Evolutionary conservation across 768 basidiomycete species (phyloP).

Genomic region (Butyriboletus loyo): DNA sequence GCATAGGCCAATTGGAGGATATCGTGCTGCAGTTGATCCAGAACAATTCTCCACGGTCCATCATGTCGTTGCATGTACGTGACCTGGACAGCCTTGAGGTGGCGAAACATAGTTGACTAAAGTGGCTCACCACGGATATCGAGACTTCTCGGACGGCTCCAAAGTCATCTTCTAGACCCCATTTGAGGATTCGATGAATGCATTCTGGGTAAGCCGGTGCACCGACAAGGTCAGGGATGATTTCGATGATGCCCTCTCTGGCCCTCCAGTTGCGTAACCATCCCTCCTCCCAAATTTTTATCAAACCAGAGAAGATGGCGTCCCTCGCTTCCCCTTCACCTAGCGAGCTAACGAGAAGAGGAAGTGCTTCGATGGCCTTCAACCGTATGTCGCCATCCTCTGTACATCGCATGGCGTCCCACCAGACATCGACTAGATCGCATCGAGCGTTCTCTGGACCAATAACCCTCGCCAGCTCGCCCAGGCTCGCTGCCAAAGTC

Average conservation of each 20-base stretch:
- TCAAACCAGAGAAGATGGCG: slow-evolving; percentile 43
- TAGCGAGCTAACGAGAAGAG: slow-evolving; percentile 54
- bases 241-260: slow-evolving; percentile 63
- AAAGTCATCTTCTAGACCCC: slow-evolving; percentile 70
- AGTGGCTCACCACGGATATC: slow-evolving; percentile 53
- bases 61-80: slow-evolving; percentile 44
- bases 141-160: slow-evolving; percentile 85
- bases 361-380: slow-evolving; percentile 67
- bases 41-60: slow-evolving; percentile 32
- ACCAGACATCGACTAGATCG: slow-evolving; percentile 75
- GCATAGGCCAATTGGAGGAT: slow-evolving; percentile 46
- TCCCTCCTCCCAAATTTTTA: slow-evolving; percentile 55
- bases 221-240: slow-evolving; percentile 50
- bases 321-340: slow-evolving; percentile 44
- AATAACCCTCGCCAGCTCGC: slow-evolving; percentile 85
- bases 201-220: slow-evolving; percentile 42
- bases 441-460: slow-evolving; percentile 61
- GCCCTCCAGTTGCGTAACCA: slow-evolving; percentile 76
- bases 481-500: slow-evolving; percentile 84
- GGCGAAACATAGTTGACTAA: slow-evolving; percentile 7
- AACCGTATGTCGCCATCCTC: slow-evolving; percentile 68
- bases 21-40: slow-evolving; percentile 39
- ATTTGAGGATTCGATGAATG: slow-evolving; percentile 52
- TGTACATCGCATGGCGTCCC: slow-evolving; percentile 49
- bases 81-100: slow-evolving; percentile 38